These are phyloP conservation scores for Cornus kousa DNA, from an alignment of 148 eudicot species.

Conservation along the genomic window DNA sequence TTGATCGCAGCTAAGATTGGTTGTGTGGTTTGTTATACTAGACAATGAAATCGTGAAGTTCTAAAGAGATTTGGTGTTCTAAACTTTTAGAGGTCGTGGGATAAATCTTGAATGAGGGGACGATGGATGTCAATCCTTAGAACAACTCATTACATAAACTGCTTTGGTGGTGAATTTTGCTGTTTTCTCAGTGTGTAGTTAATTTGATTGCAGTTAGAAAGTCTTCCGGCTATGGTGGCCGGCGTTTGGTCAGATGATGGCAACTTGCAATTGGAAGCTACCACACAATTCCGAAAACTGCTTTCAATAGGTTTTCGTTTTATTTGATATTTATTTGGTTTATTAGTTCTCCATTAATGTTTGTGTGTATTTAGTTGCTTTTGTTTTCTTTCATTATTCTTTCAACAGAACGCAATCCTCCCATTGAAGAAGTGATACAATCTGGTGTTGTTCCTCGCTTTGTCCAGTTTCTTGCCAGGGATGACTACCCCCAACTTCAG, in stretches of 20 bases:
- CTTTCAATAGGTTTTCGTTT: constrained; percentile 68
- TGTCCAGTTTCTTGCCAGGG: constrained; percentile 75
- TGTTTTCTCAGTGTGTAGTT: not conserved
- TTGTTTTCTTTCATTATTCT: constrained; percentile 6
- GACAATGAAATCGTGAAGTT: not conserved
- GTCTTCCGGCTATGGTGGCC: constrained; percentile 65
- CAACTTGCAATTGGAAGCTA: constrained; percentile 61
- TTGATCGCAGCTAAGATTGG: not conserved
- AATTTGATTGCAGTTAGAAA: constrained; percentile 54
- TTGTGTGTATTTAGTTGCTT: not conserved
- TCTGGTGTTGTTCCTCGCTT: constrained; percentile 91
- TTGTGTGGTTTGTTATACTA: not conserved
- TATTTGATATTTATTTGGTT: not conserved
- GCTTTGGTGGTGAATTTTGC: constrained; percentile 10
- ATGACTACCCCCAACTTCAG: constrained; percentile 84
- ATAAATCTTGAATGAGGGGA: not conserved
- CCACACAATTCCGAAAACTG: constrained; percentile 81
- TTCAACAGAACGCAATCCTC: constrained; percentile 74
- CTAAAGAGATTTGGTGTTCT: not conserved
- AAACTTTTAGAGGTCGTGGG: not conserved
- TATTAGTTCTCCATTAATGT: not conserved
- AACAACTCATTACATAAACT: not conserved
- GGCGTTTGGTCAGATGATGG: constrained; percentile 67
- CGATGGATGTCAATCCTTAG: not conserved
- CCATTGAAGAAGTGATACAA: constrained; percentile 86